These are phyloP conservation scores for Suhomyces xylopsoci DNA, from an alignment of 805 yeast genomes.

Conservation along the genomic window DNA sequence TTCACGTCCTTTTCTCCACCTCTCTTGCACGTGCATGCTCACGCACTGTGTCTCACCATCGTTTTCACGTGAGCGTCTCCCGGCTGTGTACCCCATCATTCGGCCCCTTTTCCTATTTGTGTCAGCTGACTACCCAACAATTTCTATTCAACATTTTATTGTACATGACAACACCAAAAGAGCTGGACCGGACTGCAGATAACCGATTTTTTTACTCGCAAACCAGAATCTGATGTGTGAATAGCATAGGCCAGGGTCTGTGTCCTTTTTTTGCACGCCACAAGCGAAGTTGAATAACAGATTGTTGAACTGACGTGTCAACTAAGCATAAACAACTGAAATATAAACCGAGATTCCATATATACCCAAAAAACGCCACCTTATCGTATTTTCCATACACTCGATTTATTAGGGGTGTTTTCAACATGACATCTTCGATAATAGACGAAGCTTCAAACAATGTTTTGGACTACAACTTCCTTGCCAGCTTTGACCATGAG, in stretches of 20 bases:
- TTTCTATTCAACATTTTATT: neutral
- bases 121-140: neutral
- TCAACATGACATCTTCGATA: constrained; percentile 17
- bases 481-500: constrained; percentile 20
- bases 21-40: neutral
- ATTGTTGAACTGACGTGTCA: neutral
- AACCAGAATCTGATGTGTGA: neutral
- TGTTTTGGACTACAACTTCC: constrained; percentile 20
- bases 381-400: no score
- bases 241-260: neutral
- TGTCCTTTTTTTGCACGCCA: neutral
- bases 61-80: neutral
- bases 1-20: no score
- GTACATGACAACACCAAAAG: neutral
- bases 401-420: neutral
- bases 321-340: neutral
- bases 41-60: neutral
- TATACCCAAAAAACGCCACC: neutral
- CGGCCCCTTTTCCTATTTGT: neutral
- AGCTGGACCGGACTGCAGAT: neutral
- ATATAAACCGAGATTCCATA: neutral
- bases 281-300: neutral
- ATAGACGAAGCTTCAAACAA: constrained; percentile 19
- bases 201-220: neutral
- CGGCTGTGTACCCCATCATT: neutral